Base-by-base conservation (phyloP, 257 asterid species). In the Ophiorrhiza pumila region DNA sequence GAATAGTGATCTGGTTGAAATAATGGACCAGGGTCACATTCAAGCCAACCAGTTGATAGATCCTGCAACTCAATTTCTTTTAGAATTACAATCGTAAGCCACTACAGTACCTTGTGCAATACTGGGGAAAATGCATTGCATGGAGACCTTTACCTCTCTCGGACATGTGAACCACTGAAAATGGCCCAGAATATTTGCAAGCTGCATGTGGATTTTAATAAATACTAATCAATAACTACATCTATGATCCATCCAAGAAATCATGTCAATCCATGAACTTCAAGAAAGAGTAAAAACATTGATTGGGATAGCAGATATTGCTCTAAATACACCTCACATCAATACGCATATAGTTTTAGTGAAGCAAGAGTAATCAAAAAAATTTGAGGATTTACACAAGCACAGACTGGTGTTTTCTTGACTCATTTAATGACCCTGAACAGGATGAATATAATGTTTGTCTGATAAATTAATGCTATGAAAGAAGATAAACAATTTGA, bases 131-230 rank as follows among this genome's bases (percentile, higher is more conserved):
- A 6, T 59, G 42, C 11, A 43, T 72, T 53, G 23, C 34, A 39
- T 14, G 12, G 53, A 10, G 66, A 68, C 55, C 69, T 46, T 77
- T 71, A 85, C 90, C 93, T 81, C 79, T 83, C 94, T 84, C 32
- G 94, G 94, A 80, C 94, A 86, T 34, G 94, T 86, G 81, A 88
- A 42, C 94, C 94, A 88, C 37, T 65, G 85, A 77, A 84, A 88
- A 58, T 42, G 84, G 17, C 89, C 83, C 77, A 88, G 60, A 67
- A 84, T 39, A 73, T 83, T 75, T 1, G 94, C 88, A 68, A 88
- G 83, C 91, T 88, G 87, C 78, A 64, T 14, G 56, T 41, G n/a
- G 32, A 5, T 27, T 31, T 64, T 57, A 43, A 14, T n/a, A 43
- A 49, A 42, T 32, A 69, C 32, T 60, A 27, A 35, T 58, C 31